Percentiles rank a stretch among this genome's conserved stretches.
phyloP scores from a whole-genome alignment of 257 asterid genomes.

The Buddleja alternifolia region DNA sequence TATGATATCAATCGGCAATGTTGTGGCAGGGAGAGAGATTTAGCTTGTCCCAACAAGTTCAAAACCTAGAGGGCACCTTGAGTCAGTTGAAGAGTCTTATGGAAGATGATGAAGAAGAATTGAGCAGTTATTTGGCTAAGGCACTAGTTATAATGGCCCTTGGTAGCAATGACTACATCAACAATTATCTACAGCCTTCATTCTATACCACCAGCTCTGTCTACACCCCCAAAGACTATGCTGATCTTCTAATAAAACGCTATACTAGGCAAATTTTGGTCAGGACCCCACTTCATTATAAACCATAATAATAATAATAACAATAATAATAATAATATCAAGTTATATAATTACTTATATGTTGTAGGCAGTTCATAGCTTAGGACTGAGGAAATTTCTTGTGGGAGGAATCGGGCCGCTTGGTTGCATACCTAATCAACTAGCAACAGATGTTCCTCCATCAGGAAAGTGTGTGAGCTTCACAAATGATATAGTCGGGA shows the following conservation, averaged over 20 bases:
- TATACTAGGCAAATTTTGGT: conserved; percentile 60
- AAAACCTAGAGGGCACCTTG: conserved; percentile 54
- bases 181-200: conserved; percentile 63
- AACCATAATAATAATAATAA: no score
- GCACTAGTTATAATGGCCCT: conserved; percentile 54
- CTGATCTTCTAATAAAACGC: conserved; percentile 60
- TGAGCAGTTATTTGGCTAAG: conserved; percentile 45
- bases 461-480: conserved; percentile 53
- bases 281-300: no score
- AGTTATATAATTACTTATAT: not conserved
- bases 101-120: conserved; percentile 44
- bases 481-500: conserved; percentile 46
- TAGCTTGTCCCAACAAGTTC: conserved; percentile 56
- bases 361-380: conserved; percentile 52
- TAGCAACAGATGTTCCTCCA: conserved; percentile 45
- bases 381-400: conserved; percentile 63
- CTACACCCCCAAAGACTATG: conserved; percentile 57
- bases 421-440: conserved; percentile 82
- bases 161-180: conserved; percentile 79
- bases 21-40: conserved; percentile 63
- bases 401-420: conserved; percentile 75
- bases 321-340: no score
- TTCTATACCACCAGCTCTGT: conserved; percentile 51
- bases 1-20: not conserved
- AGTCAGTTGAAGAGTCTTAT: conserved; percentile 38